A percentile compares a stretch with the other conserved stretches of the same genome.
These are phyloP conservation scores for Cornus kousa DNA, from an alignment of 148 eudicot species.

Conservation along the genomic window DNA sequence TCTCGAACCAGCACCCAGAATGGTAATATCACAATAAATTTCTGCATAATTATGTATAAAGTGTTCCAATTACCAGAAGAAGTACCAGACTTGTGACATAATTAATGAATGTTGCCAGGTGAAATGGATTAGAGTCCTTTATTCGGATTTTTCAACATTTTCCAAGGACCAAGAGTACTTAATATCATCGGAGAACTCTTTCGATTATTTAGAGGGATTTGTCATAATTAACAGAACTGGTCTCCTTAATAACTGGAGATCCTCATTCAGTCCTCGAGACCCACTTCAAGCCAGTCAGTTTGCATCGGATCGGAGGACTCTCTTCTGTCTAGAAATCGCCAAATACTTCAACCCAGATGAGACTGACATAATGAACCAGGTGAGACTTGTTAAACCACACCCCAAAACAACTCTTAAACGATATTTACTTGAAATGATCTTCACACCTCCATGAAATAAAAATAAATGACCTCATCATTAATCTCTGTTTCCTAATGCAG, in stretches of 20 bases:
- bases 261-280: constrained; percentile 72
- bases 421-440: too few species aligned
- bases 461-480: not conserved
- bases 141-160: constrained; percentile 67
- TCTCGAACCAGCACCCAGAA: constrained; percentile 70
- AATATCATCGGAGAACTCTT: constrained; percentile 56
- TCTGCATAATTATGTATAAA: not conserved
- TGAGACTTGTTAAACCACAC: constrained; percentile 21
- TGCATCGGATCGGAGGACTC: constrained; percentile 71
- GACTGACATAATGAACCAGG: constrained; percentile 46
- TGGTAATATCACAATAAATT: constrained; percentile 36
- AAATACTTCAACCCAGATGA: constrained; percentile 72
- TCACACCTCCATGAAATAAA: not conserved
- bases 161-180: constrained; percentile 84
- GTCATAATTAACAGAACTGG: constrained; percentile 85
- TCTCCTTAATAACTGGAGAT: constrained; percentile 77
- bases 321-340: constrained; percentile 88
- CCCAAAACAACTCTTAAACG: not conserved
- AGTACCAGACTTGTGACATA: not conserved
- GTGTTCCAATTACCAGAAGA: not conserved
- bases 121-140: constrained; percentile 87
- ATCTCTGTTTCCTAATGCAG: constrained; percentile 47
- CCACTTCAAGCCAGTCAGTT: constrained; percentile 70
- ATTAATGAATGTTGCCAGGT: constrained; percentile 48
- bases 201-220: constrained; percentile 92